These are phyloP conservation scores for Prunus kanzakura DNA, from an alignment of 306 rosid species.

Conservation along the genomic window DNA sequence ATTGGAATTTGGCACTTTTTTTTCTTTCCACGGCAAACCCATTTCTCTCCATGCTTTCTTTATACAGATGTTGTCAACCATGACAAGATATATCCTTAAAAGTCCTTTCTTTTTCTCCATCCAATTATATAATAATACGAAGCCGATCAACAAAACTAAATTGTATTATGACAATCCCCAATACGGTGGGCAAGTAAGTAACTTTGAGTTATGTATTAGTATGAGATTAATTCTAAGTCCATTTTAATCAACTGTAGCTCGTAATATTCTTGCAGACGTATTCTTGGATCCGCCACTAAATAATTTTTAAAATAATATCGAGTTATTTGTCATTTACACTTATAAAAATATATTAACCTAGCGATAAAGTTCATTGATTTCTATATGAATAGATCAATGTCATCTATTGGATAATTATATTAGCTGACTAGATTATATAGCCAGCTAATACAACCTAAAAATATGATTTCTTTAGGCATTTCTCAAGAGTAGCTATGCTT, in stretches of 20 bases:
- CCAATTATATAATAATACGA: neutral
- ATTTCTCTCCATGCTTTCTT: neutral
- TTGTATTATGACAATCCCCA: neutral
- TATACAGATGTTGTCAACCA: neutral
- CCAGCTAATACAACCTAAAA: no score
- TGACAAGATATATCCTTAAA: neutral
- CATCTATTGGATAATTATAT: no score
- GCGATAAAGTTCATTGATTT: no score
- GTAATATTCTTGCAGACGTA: no score
- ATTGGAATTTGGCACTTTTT: neutral
- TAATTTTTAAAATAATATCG: no score
- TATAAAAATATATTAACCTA: no score
- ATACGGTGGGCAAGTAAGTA: neutral
- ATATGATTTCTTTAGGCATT: no score
- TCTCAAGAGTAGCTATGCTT: neutral
- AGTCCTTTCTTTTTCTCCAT: neutral
- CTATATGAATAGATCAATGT: no score
- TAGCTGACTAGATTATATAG: no score
- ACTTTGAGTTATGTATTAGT: neutral
- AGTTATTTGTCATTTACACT: no score
- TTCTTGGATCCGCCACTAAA: no score
- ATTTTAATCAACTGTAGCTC: no score
- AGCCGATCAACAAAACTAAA: neutral
- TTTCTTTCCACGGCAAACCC: neutral
- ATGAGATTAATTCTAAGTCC: neutral